A percentile compares a stretch with the other conserved stretches of the same genome.
These are phyloP conservation scores for Catenaria anguillulae DNA, from an alignment of 371 early-diverging fungal genomes.

Conservation along the genomic window DNA sequence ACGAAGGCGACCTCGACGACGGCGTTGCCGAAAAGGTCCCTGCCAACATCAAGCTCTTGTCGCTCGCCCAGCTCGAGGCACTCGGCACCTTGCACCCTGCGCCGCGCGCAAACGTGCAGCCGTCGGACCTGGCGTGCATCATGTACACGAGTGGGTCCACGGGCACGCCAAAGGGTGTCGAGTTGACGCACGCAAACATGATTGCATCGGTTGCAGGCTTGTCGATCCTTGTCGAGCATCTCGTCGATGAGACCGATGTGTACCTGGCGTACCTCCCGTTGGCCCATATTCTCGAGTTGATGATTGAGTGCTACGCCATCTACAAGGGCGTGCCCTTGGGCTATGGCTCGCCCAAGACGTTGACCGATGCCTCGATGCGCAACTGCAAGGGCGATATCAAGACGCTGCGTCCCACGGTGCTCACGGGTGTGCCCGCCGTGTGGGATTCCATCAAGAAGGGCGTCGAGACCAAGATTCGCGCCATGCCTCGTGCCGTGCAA, in stretches of 20 bases:
- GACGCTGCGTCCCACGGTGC: conserved; percentile 44
- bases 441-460: conserved; percentile 32
- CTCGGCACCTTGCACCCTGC: conserved; percentile 47
- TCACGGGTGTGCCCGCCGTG: conserved; percentile 86
- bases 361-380: conserved; percentile 78
- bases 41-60: conserved; percentile 22
- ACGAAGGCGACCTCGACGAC: conserved; percentile 48
- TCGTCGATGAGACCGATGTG: background rate
- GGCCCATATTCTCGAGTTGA: conserved; percentile 82
- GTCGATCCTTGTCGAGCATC: background rate
- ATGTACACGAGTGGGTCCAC: conserved; percentile 34
- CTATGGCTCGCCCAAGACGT: conserved; percentile 71
- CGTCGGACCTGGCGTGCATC: conserved; percentile 73
- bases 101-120: conserved; percentile 45
- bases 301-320: conserved; percentile 58
- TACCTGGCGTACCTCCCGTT: conserved; percentile 84
- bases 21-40: conserved; percentile 26
- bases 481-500: conserved; percentile 45
- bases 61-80: conserved; percentile 39
- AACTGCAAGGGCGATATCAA: conserved; percentile 88
- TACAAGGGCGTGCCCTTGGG: conserved; percentile 67
- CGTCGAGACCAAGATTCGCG: conserved; percentile 51
- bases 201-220: conserved; percentile 28
- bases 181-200: conserved; percentile 69
- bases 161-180: conserved; percentile 66